Evolutionary conservation across 345 rosid species (phyloP), one percentile per base, ranked within the genome.

Genomic region (Cardiospermum halicacabum): DNA sequence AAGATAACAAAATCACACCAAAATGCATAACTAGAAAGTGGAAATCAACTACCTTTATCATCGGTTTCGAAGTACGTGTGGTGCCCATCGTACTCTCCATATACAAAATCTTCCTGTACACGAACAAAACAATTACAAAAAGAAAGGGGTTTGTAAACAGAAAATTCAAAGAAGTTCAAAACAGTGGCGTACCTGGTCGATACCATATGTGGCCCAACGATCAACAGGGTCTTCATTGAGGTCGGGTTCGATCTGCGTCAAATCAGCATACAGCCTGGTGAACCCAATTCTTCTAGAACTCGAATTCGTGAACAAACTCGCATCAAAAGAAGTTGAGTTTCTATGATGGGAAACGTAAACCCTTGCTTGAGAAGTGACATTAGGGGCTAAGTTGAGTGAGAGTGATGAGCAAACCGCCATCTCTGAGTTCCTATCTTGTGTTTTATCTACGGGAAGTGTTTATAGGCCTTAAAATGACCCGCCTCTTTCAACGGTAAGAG

Each of bases 141-240:
- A 57, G 39, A 2, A 11, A 11, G 7, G n/a, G n/a, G n/a, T n/a
- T n/a, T 9, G 16, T 5, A 7, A 25, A 19, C 19, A 25, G 56
- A 16, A n/a, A 3, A 25, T 19, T 9, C 16, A 60, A 21, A 19
- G 13, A 65, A 40, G 8, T 4, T 3, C 12, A 47, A 22, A 58
- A 51, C 12, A 2, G 27, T 34, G 22, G 54, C 84, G 50, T 63
- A 89, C 96, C 31, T 75, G 58, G 70, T 78, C 82, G 47, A 92
- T 24, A 25, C 93, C 71, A 31, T 82, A 80, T 45, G 83, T 79
- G 57, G 80, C 88, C 77, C 85, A 89, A 54, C 85, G 84, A 60
- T 89, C 97, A 57, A 76, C 58, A 0, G 96, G 94, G 49, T 92
- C 96, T 74, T 92, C 98, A 6, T 86, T 83, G 61, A 92, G 91